Conservation (phyloP, 768 basidiomycete species). For the Boletus huronensis region DNA sequence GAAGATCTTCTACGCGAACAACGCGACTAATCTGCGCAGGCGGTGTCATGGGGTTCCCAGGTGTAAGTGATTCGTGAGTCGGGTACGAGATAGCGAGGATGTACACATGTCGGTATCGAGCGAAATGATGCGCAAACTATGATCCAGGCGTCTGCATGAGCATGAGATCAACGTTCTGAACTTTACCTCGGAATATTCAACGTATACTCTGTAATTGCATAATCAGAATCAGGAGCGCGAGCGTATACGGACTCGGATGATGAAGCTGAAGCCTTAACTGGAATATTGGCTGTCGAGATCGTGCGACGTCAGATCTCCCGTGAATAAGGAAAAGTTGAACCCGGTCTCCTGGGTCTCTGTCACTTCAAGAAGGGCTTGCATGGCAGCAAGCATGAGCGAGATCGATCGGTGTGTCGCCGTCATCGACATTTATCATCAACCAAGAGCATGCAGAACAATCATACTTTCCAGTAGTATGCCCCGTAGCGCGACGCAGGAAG, state of each 20-base stretch:
- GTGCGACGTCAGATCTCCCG: constrained; percentile 72
- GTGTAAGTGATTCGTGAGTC: background rate
- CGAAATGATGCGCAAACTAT: constrained; percentile 48
- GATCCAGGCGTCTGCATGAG: constrained; percentile 36
- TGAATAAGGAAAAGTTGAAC: constrained; percentile 65
- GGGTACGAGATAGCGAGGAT: background rate
- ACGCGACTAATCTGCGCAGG: too few species aligned
- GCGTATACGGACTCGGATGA: too few species aligned
- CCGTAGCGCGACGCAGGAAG: constrained; percentile 65
- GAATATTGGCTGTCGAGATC: constrained; percentile 65
- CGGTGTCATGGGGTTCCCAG: too few species aligned
- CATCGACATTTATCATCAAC: background rate
- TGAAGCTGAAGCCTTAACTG: constrained; percentile 38
- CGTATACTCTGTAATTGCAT: constrained; percentile 42
- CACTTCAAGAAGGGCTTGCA: constrained; percentile 63
- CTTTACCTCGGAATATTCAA: constrained; percentile 56
- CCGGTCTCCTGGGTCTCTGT: constrained; percentile 56
- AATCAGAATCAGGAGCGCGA: background rate
- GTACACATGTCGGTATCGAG: constrained; percentile 50
- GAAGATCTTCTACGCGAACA: too few species aligned
- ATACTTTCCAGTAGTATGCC: constrained; percentile 26
- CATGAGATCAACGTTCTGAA: background rate
- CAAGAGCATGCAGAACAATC: too few species aligned
- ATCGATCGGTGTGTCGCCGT: constrained; percentile 61
- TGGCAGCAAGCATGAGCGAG: constrained; percentile 52